Evolutionary conservation across 257 asterid genomes (phyloP), one percentile per base, ranked within the genome.

Genomic region (Anisodus tanguticus): DNA sequence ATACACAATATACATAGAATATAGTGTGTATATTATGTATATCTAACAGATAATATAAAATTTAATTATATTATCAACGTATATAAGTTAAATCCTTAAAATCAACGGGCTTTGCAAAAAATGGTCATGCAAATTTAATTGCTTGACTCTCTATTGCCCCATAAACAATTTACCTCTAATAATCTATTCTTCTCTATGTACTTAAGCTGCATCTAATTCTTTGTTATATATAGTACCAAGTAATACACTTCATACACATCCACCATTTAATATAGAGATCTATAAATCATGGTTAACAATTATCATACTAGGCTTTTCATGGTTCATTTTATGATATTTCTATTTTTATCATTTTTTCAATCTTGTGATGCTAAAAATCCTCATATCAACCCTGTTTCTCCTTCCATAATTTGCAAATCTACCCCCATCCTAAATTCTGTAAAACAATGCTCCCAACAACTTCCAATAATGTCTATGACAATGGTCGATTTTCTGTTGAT

Each of bases 391-490:
- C 64, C 31, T 59, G 26, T 16, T 19, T 49, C 81, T 22, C 45
- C 45, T 49, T 74, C 72, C 64, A 79, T 83, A 13, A 86, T 89
- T 39, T 54, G 85, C 85, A 74, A 74, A 26, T 7, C 16, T 12
- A 88, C 91, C 31, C 57, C 2, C n/a, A 70, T 26, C 86, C 88
- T 8, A 43, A 41, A 1, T 86, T 86, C 55, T 88, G 88, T 58
- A 78, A 79, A 57, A 74, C 67, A 7, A 41, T 39, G 3, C 5
- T 83, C 4, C 86, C 81, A 22, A 49, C 6, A 72, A 74, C 86
- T n/a, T 59, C 86, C 15, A 86, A 6, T n/a, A 71, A 80, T 70
- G 1, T 85, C 39, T 39, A 80, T 6, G 89, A 85, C 17, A 78
- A 35, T n/a, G 86, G 86, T 19, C 70, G 90, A 54, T 26, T 37